Percentiles rank a stretch among this genome's conserved stretches.
phyloP scores from a whole-genome alignment of 1,284 basidiomycete species.

The Ceratobasidium sp. region DNA sequence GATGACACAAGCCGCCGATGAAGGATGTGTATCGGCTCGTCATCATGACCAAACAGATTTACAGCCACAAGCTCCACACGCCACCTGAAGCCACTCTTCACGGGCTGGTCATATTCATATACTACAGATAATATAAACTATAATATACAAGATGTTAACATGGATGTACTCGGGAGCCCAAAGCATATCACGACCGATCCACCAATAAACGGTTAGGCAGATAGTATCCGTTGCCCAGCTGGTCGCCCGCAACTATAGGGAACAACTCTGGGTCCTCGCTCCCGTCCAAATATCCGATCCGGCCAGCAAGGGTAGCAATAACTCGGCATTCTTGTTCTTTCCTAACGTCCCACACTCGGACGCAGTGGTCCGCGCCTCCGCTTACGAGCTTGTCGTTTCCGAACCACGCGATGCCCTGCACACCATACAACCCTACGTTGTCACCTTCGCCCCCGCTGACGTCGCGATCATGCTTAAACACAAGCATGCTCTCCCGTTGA shows the following conservation, averaged over 20 bases:
- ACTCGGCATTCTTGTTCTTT: slow-evolving; percentile 56
- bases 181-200: background rate
- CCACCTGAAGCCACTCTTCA: too few relatives aligned
- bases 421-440: slow-evolving; percentile 26
- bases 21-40: slow-evolving; percentile 9
- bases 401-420: slow-evolving; percentile 28
- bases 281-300: slow-evolving; percentile 9
- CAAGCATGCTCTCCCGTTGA: slow-evolving; percentile 19
- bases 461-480: slow-evolving; percentile 29
- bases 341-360: slow-evolving; percentile 53
- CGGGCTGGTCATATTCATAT: too few relatives aligned
- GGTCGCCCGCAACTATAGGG: slow-evolving; percentile 15
- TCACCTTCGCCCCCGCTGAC: background rate
- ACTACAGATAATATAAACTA: too few relatives aligned
- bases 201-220: slow-evolving; percentile 8
- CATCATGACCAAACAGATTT: background rate
- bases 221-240: slow-evolving; percentile 22
- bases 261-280: slow-evolving; percentile 32
- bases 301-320: slow-evolving; percentile 18
- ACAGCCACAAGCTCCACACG: background rate
- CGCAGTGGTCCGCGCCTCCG: slow-evolving; percentile 48
- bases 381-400: slow-evolving; percentile 20
- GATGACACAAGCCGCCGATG: slow-evolving; percentile 20
- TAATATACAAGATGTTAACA: too few relatives aligned
- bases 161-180: too few relatives aligned